Conservation (phyloP, 2,329 filamentous ascomycete species). For the Scortechinia acanthostroma region DNA sequence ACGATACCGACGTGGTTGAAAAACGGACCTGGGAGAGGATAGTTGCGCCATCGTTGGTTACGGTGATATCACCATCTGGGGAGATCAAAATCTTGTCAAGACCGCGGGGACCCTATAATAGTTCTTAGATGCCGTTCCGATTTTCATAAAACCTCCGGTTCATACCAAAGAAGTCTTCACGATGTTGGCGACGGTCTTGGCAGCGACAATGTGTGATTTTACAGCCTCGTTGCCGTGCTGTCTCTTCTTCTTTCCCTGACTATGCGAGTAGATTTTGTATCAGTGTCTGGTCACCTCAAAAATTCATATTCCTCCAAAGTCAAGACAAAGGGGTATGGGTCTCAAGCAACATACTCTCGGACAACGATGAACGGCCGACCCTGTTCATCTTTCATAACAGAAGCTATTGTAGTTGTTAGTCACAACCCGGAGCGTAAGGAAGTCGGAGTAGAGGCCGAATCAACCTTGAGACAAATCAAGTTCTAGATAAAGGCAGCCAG, state of each 20-base stretch:
- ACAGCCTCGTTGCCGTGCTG: slow-evolving; percentile 94
- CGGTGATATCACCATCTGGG: slow-evolving; percentile 95
- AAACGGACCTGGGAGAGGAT: slow-evolving; percentile 47
- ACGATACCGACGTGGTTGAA: neutral
- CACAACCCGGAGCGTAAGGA: neutral
- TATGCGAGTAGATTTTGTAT: slow-evolving; percentile 33
- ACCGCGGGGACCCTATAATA: slow-evolving; percentile 66
- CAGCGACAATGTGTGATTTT: slow-evolving; percentile 95
- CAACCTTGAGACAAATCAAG: slow-evolving; percentile 37
- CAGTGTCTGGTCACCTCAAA: slow-evolving; percentile 6
- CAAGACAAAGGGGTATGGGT: slow-evolving; percentile 7
- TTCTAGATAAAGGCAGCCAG: slow-evolving; percentile 17
- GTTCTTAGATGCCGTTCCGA: neutral
- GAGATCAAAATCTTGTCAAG: slow-evolving; percentile 99
- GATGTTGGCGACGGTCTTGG: slow-evolving; percentile 90
- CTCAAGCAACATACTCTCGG: slow-evolving; percentile 67
- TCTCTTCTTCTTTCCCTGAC: slow-evolving; percentile 95
- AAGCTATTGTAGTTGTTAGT: slow-evolving; percentile 29
- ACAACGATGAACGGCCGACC: slow-evolving; percentile 97
- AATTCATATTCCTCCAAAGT: slow-evolving; percentile 3
- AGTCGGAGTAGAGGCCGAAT: slow-evolving; percentile 2
- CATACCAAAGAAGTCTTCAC: slow-evolving; percentile 79
- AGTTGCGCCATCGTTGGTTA: slow-evolving; percentile 97
- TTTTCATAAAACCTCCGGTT: neutral
- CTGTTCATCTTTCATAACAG: slow-evolving; percentile 91